These are phyloP conservation scores for Ustanciosporium gigantosporum DNA, from an alignment of 1,284 basidiomycete species.

Conservation along the genomic window DNA sequence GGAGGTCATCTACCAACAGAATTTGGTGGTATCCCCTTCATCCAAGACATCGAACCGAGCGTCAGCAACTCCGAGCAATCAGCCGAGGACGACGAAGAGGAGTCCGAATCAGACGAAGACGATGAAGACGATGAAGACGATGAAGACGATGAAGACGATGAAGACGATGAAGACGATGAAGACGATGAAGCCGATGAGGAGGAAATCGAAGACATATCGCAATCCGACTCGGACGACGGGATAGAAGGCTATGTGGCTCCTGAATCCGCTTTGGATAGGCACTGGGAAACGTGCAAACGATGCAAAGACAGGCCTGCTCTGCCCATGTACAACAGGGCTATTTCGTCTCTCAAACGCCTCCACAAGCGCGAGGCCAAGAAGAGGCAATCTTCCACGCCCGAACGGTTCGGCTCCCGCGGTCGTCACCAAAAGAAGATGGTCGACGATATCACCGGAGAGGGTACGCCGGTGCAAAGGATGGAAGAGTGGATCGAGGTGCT, in stretches of 20 bases:
- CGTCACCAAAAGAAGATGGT: constrained; percentile 17
- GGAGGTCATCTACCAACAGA: neutral
- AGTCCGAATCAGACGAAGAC: too few relatives aligned
- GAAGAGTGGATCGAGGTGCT: constrained; percentile 32
- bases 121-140: too few relatives aligned
- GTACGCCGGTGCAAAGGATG: constrained; percentile 15
- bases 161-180: too few relatives aligned
- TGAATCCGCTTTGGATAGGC: constrained; percentile 9
- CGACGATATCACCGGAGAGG: constrained; percentile 16
- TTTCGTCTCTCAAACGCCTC: constrained; percentile 12
- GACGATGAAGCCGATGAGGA: too few relatives aligned
- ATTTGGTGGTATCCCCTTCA: constrained; percentile 2
- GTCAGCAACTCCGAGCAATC: too few relatives aligned
- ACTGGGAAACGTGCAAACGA: constrained; percentile 27
- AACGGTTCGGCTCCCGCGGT: constrained; percentile 14
- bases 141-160: too few relatives aligned
- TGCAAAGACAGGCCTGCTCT: constrained; percentile 23
- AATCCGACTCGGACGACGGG: constrained; percentile 8
- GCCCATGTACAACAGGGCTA: constrained; percentile 17
- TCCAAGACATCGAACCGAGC: constrained; percentile 18
- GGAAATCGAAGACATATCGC: too few relatives aligned
- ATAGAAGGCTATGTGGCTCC: constrained; percentile 9
- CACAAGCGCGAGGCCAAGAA: constrained; percentile 18
- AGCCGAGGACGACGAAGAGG: neutral
- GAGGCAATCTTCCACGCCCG: constrained; percentile 6